Base-by-base conservation (phyloP, 495 filamentous ascomycete species). In the Aspergillus egyptiacus region DNA sequence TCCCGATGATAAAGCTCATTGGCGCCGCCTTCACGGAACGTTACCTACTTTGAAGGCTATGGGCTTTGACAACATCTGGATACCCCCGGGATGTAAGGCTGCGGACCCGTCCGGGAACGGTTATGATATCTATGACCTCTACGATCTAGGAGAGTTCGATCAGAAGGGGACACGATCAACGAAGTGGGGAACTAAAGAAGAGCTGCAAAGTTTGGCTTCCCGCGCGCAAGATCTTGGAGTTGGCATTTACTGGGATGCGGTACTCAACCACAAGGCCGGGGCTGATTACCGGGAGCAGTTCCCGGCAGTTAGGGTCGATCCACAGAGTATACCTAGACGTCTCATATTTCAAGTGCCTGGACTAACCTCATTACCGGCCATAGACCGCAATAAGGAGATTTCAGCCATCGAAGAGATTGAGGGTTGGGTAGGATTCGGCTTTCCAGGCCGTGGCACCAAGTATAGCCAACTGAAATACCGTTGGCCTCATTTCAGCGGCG, bases 61-160 rank as follows among this genome's bases (percentile, higher is more conserved):
- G 53, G 86, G 84, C 1, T 67, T 87, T 41, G 76, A 82, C 58
- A 78, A 75, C 55, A 71, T 88, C 24, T 87, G 85, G 83, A 72
- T 88, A 6, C 84, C 85, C 5, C 85, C 86, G 0, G 86, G 75
- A 46, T 88, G 85, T 66, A 90, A 88, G 63, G 82, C 76, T 1
- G 76, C 77, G 55, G 79, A 71, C 31, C 74, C 75, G 1, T 54
- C 73, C 4, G 80, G 81, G 9, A 86, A 85, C 55, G 85, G 85
- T n/a, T 88, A 87, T 58, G 85, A 88, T 61, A 76, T 85, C 56
- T 88, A 89, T 48, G 84, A 89, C 55, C 64, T 89, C 3, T 89
- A 84, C 54, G 85, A 89, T 45, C 63, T 88, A 18, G 85, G 85
- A 27, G 85, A 89, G 56, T 89, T 87, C 54, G 76, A 88, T 55